Conservation (phyloP, 352 stramenopile genomes). For the Pythium coloratum region DNA sequence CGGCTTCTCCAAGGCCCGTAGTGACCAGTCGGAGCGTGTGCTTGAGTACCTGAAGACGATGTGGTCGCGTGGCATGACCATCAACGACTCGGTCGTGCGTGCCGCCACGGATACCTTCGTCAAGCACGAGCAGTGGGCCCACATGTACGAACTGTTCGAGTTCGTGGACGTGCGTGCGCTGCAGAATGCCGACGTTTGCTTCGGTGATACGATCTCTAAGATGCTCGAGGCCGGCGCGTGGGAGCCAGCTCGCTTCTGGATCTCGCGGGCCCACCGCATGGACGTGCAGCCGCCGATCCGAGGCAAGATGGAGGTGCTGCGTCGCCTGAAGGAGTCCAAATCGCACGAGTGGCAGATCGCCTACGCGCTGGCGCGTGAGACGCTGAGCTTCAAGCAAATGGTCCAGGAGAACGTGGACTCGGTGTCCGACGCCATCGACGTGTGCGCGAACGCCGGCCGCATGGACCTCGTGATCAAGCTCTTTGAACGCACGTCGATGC, state of each 20-base stretch:
- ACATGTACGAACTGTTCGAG: constrained; percentile 47
- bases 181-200: constrained; percentile 56
- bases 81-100: constrained; percentile 78
- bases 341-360: constrained; percentile 72
- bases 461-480: constrained; percentile 58
- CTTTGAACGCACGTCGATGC: constrained; percentile 46
- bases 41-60: constrained; percentile 60
- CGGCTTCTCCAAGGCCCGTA: constrained; percentile 71
- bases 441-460: constrained; percentile 53
- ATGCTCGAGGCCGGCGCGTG: constrained; percentile 63
- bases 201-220: constrained; percentile 80
- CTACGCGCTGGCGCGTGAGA: constrained; percentile 70
- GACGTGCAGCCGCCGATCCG: constrained; percentile 64
- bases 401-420: constrained; percentile 65
- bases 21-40: constrained; percentile 71
- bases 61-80: constrained; percentile 40
- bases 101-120: constrained; percentile 73
- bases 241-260: constrained; percentile 53
- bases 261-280: constrained; percentile 45
- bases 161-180: constrained; percentile 52
- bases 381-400: constrained; percentile 67
- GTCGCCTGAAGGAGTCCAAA: constrained; percentile 32
- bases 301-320: constrained; percentile 59
- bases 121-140: constrained; percentile 58
- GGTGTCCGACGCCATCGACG: constrained; percentile 65